Evolutionary conservation across 139 green algal species (phyloP).

Genomic region (Trebouxia sp.): DNA sequence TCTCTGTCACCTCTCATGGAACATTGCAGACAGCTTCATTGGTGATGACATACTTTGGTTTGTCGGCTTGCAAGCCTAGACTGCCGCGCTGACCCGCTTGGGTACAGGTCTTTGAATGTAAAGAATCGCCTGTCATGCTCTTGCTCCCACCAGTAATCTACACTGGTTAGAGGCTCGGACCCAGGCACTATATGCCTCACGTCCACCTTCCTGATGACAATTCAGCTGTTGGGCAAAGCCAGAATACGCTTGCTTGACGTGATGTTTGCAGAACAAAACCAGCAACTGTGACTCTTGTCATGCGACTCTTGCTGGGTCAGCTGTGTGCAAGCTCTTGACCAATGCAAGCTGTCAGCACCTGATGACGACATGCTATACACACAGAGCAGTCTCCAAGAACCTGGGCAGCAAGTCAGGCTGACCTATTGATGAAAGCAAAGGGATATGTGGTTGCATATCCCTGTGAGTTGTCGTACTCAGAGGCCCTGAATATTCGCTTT

Average conservation of each 20-base stretch:
- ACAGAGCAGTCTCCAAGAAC: too few species aligned
- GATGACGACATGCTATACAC: not conserved
- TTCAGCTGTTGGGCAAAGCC: too few species aligned
- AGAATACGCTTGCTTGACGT: not conserved
- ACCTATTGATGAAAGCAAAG: not conserved
- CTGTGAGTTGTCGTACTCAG: not conserved
- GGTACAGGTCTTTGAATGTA: not conserved
- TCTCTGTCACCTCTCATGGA: too few species aligned
- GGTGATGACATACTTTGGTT: not conserved
- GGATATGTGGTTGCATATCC: not conserved
- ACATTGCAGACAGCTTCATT: not conserved
- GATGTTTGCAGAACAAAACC: not conserved
- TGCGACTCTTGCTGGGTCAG: not conserved
- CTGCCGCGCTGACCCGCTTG: not conserved
- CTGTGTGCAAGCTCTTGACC: too few species aligned
- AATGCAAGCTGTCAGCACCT: not conserved
- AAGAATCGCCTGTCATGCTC: conserved; percentile 12
- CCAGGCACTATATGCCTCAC: not conserved
- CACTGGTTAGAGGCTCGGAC: not conserved
- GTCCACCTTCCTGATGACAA: not conserved
- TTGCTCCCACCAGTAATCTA: conserved; percentile 13
- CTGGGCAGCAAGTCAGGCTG: not conserved
- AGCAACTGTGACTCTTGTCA: not conserved
- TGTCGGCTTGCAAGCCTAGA: not conserved
- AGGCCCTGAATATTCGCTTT: conserved; percentile 7